Evolutionary conservation across 805 yeast genomes (phyloP).

Genomic region (Yarrowia osloensis): DNA sequence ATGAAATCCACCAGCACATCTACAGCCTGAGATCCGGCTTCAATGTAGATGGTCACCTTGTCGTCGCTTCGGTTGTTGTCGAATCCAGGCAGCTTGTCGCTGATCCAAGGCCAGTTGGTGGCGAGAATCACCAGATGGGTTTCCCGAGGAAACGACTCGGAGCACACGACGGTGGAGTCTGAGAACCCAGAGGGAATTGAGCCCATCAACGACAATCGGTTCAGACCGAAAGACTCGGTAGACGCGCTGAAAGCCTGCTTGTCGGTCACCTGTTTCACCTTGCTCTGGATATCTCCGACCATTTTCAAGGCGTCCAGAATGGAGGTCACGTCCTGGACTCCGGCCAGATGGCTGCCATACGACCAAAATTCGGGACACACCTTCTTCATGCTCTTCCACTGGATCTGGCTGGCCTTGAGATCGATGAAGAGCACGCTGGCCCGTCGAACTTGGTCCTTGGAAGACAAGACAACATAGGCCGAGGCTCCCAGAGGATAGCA

Average conservation of each 20-base stretch:
- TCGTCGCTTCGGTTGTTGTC: not conserved
- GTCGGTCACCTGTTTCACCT: not conserved
- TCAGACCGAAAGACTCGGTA: not conserved
- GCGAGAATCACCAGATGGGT: constrained; percentile 1
- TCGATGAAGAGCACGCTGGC: constrained; percentile 15
- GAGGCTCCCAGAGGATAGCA: constrained; percentile 1
- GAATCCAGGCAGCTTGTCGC: constrained; percentile 5
- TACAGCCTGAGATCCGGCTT: not conserved
- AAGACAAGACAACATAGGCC: not conserved
- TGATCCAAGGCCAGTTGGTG: constrained; percentile 21
- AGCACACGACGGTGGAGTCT: not conserved
- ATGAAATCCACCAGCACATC: constrained; percentile 3
- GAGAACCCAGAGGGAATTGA: not conserved
- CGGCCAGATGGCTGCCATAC: constrained; percentile 10
- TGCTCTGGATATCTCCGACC: constrained; percentile 6
- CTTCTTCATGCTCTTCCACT: constrained; percentile 21
- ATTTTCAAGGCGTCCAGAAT: constrained; percentile 21
- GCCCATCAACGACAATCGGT: not conserved
- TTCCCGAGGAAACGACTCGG: not conserved
- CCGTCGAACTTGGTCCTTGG: constrained; percentile 8
- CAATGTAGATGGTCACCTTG: not conserved
- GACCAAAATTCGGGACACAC: constrained; percentile 23
- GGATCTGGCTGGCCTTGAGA: not conserved
- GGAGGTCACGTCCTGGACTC: not conserved
- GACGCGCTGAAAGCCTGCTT: not conserved